Conservation (phyloP, 179 eudicot species). For the Beta macrorhiza region DNA sequence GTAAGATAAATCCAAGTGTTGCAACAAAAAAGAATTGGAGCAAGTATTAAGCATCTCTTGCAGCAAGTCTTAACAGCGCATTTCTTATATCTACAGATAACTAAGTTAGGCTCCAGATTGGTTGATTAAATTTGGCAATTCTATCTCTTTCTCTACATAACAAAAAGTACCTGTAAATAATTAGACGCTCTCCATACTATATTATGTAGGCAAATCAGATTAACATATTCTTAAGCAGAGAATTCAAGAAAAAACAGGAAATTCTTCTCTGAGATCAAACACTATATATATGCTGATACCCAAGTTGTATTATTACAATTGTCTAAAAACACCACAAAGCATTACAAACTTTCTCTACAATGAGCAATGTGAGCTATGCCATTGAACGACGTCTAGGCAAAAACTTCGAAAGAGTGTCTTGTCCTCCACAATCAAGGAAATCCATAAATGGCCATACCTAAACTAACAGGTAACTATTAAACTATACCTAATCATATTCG, state of each 20-base stretch:
- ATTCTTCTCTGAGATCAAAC: too few species aligned
- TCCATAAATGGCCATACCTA: conserved; percentile 1
- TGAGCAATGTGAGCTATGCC: not conserved
- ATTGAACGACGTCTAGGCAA: not conserved
- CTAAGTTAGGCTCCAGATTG: not conserved
- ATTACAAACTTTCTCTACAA: not conserved
- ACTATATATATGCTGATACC: not conserved
- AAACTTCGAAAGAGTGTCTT: not conserved
- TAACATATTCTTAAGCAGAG: not conserved
- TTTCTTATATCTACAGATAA: not conserved
- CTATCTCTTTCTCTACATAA: not conserved
- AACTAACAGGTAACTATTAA: not conserved
- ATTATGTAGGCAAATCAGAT: not conserved
- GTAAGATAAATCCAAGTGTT: too few species aligned
- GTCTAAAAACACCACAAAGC: not conserved
- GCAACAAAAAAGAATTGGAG: too few species aligned
- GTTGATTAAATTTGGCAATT: not conserved
- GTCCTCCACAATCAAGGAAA: not conserved
- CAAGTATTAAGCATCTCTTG: not conserved
- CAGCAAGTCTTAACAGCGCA: not conserved
- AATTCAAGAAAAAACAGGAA: too few species aligned
- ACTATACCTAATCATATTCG: not conserved
- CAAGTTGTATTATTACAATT: not conserved
- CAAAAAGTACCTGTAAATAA: not conserved
- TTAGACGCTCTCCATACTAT: not conserved